Evolutionary conservation across 1,284 basidiomycete species (phyloP).

Genomic region (Inonotus obliquus): DNA sequence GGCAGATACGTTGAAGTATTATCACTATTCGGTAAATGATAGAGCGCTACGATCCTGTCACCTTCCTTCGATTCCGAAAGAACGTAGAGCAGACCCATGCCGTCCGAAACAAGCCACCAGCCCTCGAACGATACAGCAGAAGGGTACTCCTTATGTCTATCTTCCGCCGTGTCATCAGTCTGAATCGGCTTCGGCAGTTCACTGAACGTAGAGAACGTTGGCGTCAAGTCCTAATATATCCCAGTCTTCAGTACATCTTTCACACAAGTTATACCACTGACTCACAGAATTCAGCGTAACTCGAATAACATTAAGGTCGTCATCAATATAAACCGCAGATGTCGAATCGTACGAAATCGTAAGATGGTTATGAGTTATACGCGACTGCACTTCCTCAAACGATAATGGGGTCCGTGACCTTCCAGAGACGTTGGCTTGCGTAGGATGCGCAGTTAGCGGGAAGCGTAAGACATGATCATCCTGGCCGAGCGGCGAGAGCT

Average conservation of each 20-base stretch:
- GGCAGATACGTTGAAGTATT: slow-evolving; percentile 34
- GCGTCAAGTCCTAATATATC: slow-evolving; percentile 44
- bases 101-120: slow-evolving; percentile 65
- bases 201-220: slow-evolving; percentile 54
- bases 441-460: slow-evolving; percentile 45
- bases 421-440: slow-evolving; percentile 59
- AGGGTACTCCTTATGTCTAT: slow-evolving; percentile 68
- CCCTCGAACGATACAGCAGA: slow-evolving; percentile 55
- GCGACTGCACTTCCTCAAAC: slow-evolving; percentile 77
- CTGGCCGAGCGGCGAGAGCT: slow-evolving; percentile 55
- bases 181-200: slow-evolving; percentile 53
- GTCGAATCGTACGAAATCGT: slow-evolving; percentile 41
- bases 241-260: slow-evolving; percentile 17
- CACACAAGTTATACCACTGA: background rate
- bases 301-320: slow-evolving; percentile 56
- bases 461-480: slow-evolving; percentile 49
- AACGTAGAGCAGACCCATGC: slow-evolving; percentile 65
- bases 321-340: slow-evolving; percentile 69
- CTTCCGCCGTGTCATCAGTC: slow-evolving; percentile 30
- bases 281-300: slow-evolving; percentile 58
- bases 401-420: slow-evolving; percentile 47
- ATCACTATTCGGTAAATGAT: slow-evolving; percentile 40
- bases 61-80: slow-evolving; percentile 27
- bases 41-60: slow-evolving; percentile 44
- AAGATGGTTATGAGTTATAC: slow-evolving; percentile 86